These are phyloP conservation scores for Salix arbutifolia DNA, from an alignment of 345 rosid species.

Conservation along the genomic window DNA sequence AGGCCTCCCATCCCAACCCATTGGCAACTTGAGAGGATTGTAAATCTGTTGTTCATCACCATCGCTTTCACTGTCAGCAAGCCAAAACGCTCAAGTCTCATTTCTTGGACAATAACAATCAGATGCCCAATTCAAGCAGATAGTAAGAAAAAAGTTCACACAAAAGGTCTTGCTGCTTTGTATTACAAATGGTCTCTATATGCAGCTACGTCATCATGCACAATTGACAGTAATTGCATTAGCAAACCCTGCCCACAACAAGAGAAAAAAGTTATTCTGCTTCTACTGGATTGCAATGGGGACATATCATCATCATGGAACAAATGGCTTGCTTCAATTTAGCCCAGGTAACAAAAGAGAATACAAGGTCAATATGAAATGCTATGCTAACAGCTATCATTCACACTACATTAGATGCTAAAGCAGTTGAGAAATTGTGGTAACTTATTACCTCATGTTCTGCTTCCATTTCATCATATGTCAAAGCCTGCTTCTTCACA, in stretches of 20 bases:
- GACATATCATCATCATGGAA: neutral
- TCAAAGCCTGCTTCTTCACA: constrained; percentile 89
- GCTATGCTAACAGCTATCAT: neutral
- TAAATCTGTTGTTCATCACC: constrained; percentile 95
- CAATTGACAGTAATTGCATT: too few species aligned
- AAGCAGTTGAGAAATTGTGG: neutral
- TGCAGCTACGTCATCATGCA: too few species aligned
- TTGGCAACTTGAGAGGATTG: constrained; percentile 90
- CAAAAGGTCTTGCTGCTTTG: neutral
- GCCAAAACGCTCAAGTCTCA: neutral
- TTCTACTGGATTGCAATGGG: neutral
- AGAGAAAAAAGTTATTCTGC: too few species aligned
- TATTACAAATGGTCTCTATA: too few species aligned
- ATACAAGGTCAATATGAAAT: neutral
- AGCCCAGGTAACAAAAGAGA: neutral
- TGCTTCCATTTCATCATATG: constrained; percentile 92
- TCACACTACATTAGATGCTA: neutral
- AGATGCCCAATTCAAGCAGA: neutral
- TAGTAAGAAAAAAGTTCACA: neutral
- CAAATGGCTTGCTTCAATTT: neutral
- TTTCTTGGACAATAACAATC: too few species aligned
- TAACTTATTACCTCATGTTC: constrained; percentile 57
- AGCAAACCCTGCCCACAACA: too few species aligned
- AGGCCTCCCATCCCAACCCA: constrained; percentile 99
- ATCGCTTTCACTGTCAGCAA: constrained; percentile 68